These are phyloP conservation scores for Cotoneaster glaucophyllus DNA, from an alignment of 306 rosid species.

Conservation along the genomic window DNA sequence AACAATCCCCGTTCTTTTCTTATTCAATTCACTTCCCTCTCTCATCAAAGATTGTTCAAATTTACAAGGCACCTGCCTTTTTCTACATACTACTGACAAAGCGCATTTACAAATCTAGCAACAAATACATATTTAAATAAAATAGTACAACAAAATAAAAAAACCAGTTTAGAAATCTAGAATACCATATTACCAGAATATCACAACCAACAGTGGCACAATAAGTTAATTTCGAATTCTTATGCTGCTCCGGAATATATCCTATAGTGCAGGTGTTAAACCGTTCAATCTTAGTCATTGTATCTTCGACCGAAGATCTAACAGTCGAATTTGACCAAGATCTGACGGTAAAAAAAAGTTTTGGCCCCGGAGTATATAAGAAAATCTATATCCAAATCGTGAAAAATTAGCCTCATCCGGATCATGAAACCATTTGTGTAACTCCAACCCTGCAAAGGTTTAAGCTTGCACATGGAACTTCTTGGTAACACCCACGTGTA, in stretches of 20 bases:
- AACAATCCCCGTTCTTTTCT: too few relatives aligned
- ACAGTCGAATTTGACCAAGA: too few relatives aligned
- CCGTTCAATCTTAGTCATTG: too few relatives aligned
- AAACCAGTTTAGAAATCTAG: too few relatives aligned
- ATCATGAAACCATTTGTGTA: background rate
- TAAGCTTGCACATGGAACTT: background rate
- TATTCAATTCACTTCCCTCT: background rate
- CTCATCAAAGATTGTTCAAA: background rate
- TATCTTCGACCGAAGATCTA: too few relatives aligned
- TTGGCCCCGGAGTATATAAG: too few relatives aligned
- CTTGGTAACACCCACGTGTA: background rate
- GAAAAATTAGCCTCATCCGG: background rate
- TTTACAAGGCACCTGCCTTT: background rate
- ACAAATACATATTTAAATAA: background rate
- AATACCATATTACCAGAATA: too few relatives aligned
- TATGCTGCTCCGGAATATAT: too few relatives aligned
- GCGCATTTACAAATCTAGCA: background rate
- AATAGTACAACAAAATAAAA: background rate
- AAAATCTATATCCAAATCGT: background rate
- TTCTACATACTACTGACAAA: background rate
- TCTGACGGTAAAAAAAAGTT: too few relatives aligned
- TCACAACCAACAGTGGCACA: too few relatives aligned
- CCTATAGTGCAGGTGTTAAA: too few relatives aligned
- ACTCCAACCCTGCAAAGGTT: background rate
- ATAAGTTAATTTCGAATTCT: too few relatives aligned